Conservation (phyloP, 257 asterid species). For the Nyctanthes arbortristis region DNA sequence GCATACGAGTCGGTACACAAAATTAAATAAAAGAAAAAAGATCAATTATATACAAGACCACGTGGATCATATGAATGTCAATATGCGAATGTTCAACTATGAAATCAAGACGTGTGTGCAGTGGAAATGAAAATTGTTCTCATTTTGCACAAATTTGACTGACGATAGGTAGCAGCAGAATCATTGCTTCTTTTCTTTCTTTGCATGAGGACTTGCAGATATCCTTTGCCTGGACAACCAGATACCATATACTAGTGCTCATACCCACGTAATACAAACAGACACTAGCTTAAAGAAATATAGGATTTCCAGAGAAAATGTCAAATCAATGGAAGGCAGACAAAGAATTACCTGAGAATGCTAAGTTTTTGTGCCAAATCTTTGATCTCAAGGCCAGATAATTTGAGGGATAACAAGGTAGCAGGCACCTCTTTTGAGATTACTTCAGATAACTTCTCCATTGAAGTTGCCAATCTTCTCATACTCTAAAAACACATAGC, state of each 20-base stretch:
- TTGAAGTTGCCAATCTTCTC: constrained; percentile 4
- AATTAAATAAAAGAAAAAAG: too few species aligned
- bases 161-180: background rate
- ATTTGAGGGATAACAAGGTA: background rate
- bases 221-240: background rate
- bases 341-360: background rate
- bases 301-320: background rate
- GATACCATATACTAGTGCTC: background rate
- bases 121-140: background rate
- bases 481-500: background rate
- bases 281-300: background rate
- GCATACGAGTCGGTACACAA: too few species aligned
- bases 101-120: background rate
- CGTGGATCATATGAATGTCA: background rate
- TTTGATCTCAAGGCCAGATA: background rate
- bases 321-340: too few species aligned
- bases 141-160: background rate
- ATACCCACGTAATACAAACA: background rate
- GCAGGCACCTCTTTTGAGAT: background rate
- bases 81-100: background rate
- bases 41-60: background rate
- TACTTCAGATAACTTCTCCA: background rate
- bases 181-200: constrained; percentile 1
- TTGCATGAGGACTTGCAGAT: background rate
- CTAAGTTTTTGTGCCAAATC: background rate